These are phyloP conservation scores for Blyttiomyces sp. DNA, from an alignment of 371 early-diverging fungal genomes.

Conservation along the genomic window DNA sequence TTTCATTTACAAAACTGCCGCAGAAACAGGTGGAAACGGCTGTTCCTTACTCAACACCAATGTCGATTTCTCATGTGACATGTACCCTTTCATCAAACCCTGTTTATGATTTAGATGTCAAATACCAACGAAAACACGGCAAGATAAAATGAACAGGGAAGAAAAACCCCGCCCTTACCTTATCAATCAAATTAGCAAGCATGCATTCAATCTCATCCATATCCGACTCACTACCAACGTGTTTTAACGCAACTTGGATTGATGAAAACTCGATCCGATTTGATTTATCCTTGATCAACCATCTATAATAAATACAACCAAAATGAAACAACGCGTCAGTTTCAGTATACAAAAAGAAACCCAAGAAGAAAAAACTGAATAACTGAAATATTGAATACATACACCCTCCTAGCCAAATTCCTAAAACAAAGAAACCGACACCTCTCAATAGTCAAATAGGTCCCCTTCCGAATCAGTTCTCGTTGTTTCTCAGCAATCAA, in stretches of 20 bases:
- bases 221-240: slow-evolving; percentile 14
- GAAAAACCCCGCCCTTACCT: slow-evolving; percentile 58
- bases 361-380: slow-evolving; percentile 1
- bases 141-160: background rate
- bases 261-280: slow-evolving; percentile 53
- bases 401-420: slow-evolving; percentile 77
- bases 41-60: slow-evolving; percentile 72
- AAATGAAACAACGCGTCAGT: background rate
- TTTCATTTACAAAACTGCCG: slow-evolving; percentile 1
- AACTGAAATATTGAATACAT: slow-evolving; percentile 8
- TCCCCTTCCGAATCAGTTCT: slow-evolving; percentile 60
- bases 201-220: slow-evolving; percentile 46
- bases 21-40: slow-evolving; percentile 63
- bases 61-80: slow-evolving; percentile 74
- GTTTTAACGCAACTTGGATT: slow-evolving; percentile 53
- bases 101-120: too few species aligned
- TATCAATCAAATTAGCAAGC: slow-evolving; percentile 70
- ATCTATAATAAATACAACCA: slow-evolving; percentile 36
- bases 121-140: background rate
- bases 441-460: slow-evolving; percentile 75
- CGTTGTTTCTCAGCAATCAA: slow-evolving; percentile 50
- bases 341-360: slow-evolving; percentile 1
- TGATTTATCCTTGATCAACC: slow-evolving; percentile 40
- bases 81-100: slow-evolving; percentile 83
- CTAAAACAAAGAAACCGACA: slow-evolving; percentile 67